Conservation (phyloP, 371 early-diverging fungal species). For the Rhizopus delemar region DNA sequence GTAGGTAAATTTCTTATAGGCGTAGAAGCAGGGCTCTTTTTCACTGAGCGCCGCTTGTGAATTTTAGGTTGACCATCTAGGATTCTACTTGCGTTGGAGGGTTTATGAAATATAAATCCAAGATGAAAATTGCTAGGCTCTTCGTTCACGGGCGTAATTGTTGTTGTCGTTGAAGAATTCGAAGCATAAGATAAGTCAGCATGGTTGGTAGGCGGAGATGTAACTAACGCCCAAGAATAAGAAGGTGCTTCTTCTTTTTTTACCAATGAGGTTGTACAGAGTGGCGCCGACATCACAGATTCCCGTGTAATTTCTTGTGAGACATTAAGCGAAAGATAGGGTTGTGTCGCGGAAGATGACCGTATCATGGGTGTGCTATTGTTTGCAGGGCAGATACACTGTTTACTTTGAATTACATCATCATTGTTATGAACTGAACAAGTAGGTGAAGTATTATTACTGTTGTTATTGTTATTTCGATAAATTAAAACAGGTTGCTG, state of each 20-base stretch:
- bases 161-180: background rate
- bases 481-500: slow-evolving; percentile 20
- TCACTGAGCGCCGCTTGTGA: slow-evolving; percentile 18
- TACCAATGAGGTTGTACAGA: slow-evolving; percentile 13
- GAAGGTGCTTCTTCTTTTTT: slow-evolving; percentile 1
- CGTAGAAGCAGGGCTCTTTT: background rate
- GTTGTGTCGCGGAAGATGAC: slow-evolving; percentile 8
- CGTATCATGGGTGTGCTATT: slow-evolving; percentile 1
- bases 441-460: slow-evolving; percentile 5
- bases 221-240: slow-evolving; percentile 33
- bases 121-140: slow-evolving; percentile 7
- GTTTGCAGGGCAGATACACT: slow-evolving; percentile 19
- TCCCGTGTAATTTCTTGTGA: slow-evolving; percentile 14
- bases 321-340: slow-evolving; percentile 12
- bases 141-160: too few species aligned
- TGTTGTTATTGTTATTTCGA: background rate
- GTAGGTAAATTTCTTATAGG: slow-evolving; percentile 9
- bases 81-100: slow-evolving; percentile 19
- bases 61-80: slow-evolving; percentile 27
- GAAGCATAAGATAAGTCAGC: slow-evolving; percentile 8
- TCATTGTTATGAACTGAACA: slow-evolving; percentile 13
- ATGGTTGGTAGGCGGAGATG: slow-evolving; percentile 23
- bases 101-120: slow-evolving; percentile 30
- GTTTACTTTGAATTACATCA: slow-evolving; percentile 20
- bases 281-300: slow-evolving; percentile 18